phyloP scores from a whole-genome alignment of 75 land plant genomes.

The Cupressus sempervirens region DNA sequence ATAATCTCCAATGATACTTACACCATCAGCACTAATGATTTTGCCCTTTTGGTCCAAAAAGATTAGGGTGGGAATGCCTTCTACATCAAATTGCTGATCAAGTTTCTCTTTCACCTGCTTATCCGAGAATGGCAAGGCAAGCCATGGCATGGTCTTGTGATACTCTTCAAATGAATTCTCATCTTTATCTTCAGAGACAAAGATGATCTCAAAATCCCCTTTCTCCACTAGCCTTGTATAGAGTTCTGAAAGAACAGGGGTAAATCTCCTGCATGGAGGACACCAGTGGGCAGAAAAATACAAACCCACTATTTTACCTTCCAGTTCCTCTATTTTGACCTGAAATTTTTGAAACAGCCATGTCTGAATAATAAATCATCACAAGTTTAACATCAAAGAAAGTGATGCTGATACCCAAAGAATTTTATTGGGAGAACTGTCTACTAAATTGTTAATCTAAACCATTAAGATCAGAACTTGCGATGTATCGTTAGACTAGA shows the following conservation, averaged over 20 bases:
- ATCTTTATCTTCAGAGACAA: slow-evolving; percentile 43
- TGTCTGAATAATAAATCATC: background rate
- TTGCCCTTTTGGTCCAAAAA: slow-evolving; percentile 42
- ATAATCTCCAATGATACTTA: slow-evolving; percentile 26
- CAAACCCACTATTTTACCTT: slow-evolving; percentile 52
- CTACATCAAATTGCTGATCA: slow-evolving; percentile 28
- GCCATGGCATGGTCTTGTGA: slow-evolving; percentile 76
- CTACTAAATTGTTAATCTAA: no score
- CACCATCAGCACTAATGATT: slow-evolving; percentile 28
- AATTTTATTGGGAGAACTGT: no score
- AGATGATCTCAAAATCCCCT: slow-evolving; percentile 53
- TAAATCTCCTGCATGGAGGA: slow-evolving; percentile 56
- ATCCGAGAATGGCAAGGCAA: slow-evolving; percentile 74
- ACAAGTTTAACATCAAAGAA: background rate
- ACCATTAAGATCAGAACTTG: no score
- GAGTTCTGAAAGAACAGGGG: slow-evolving; percentile 37
- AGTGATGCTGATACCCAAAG: no score
- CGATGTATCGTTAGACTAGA: no score
- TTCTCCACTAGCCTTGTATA: slow-evolving; percentile 36
- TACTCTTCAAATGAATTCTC: slow-evolving; percentile 45
- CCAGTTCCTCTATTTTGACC: slow-evolving; percentile 50
- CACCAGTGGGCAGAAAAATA: slow-evolving; percentile 81
- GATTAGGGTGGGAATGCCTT: slow-evolving; percentile 56
- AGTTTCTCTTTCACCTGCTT: slow-evolving; percentile 20
- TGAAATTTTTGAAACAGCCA: slow-evolving; percentile 7